Conservation (phyloP, 192 early-diverging fungal species). For the Rhizoclosmatium sp. region DNA sequence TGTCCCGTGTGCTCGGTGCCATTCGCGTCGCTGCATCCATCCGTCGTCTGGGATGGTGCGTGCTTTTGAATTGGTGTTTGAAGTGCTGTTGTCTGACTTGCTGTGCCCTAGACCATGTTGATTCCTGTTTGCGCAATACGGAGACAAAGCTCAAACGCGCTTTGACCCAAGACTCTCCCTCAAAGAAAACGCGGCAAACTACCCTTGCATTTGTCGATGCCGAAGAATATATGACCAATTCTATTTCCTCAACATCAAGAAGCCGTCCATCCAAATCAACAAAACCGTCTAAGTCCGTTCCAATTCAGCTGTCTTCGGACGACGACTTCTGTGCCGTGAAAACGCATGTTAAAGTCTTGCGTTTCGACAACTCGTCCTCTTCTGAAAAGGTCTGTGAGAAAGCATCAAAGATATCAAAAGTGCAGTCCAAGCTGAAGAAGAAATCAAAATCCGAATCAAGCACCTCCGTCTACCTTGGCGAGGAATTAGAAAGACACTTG, state of each 20-base stretch:
- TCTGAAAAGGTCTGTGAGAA: neutral
- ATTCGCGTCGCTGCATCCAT: neutral
- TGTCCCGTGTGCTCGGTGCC: constrained; percentile 16
- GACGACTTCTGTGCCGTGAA: constrained; percentile 30
- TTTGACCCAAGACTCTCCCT: neutral
- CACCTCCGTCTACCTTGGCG: neutral
- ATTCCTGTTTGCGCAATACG: neutral
- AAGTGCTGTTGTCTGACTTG: neutral
- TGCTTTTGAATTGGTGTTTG: neutral
- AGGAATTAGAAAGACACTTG: constrained; percentile 9
- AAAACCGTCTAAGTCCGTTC: neutral
- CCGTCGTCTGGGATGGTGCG: constrained; percentile 16
- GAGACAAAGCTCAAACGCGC: neutral
- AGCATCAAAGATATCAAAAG: too few relatives aligned
- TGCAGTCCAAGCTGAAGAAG: neutral
- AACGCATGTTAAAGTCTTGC: neutral
- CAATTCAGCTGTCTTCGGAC: constrained; percentile 14
- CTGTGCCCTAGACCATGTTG: constrained; percentile 5
- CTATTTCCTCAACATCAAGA: neutral
- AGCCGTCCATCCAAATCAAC: too few relatives aligned
- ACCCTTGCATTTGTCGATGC: neutral
- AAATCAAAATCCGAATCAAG: constrained; percentile 4
- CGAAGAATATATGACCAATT: neutral
- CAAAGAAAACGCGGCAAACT: neutral
- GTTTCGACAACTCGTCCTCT: neutral